Base-by-base conservation (phyloP, 768 basidiomycete species). In the Tulasnella sp. region DNA sequence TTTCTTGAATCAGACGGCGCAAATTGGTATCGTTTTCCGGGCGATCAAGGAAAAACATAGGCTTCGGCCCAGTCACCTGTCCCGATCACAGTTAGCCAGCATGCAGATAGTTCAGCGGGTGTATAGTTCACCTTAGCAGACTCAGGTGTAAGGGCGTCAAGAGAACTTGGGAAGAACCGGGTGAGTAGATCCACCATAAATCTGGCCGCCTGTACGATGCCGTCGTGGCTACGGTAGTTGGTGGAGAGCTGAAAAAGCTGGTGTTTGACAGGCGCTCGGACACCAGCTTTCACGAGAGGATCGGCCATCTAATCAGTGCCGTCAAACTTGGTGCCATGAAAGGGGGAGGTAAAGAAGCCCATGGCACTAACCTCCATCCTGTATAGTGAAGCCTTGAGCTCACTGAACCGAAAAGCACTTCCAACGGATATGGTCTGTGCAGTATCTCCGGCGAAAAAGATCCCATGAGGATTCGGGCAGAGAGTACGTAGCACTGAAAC, bases 151-250 rank as follows among this genome's bases (percentile, higher is more conserved):
- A 86, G 73, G 2, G 61, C 62, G 64, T 86, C 84, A 23, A 86
- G 83, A 0, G 80, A 70, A 61, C 80, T 67, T 0, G 80, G 79
- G 80, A 82, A 86, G 57, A 81, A 81, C 7, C 61, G 63, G 14
- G 69, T 74, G 14, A 86, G 77, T 1, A 86, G 66, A 17, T 79
- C 74, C 3, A 86, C 75, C 23, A 85, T 68, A 0, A 76, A 77
- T 49, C 79, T 76, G 0, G 84, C 84, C 61, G 81, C 83, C 42
- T 80, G 72, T 15, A 86, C 79, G 39, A 86, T 86, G 2, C 85
- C 85, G 0, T 75, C 76, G 63, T 85, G 82, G 0, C 82, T 84
- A 4, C 84, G 76, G 62, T 83, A 85, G 63, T 86, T 86, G 49
- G 75, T 69, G 0, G 75, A 67, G 1, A 87, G 71, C 60, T 81